Base-by-base conservation (phyloP, 2,329 filamentous ascomycete species). In the Xylariaceae sp. region DNA sequence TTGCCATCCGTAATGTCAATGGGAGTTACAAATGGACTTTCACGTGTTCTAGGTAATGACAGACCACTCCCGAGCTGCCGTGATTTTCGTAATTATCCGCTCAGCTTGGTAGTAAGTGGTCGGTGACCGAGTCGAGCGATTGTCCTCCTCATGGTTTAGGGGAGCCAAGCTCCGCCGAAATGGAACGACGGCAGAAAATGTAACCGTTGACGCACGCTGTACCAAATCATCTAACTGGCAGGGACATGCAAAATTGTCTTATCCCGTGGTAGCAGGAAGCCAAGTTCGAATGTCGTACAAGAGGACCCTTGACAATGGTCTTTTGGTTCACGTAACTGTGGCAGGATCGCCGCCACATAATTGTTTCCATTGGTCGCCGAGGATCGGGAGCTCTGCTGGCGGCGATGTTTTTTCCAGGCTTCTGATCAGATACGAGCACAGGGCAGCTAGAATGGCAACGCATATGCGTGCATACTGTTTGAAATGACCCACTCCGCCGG, bases 101-200 rank as follows among this genome's bases (percentile, higher is more conserved):
- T n/a, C n/a, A n/a, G 30, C 39, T 43, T 15, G 39, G 44, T 42
- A 51, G 47, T 55, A 55, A 52, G 47, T 43, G 43, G 35, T 46
- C 44, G 52, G 43, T 42, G 44, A 51, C 47, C 40, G 35, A 44
- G 47, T 26, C 45, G 43, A 51, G 52, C 24, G 33, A 33, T 36
- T 41, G 33, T 48, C 23, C 18, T 32, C 23, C 33, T 46, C 27
- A 39, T 21, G 27, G 13, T 49, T 40, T 32, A 27, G 21, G 40
- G 43, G 41, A 49, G 49, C 46, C 32, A 49, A 41, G 45, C 35
- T 47, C 57, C 55, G 53, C 55, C 53, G 52, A 33, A 50, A 66
- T 67, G 63, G 56, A 62, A 67, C 65, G 39, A 50, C 62, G 64
- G 63, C 62, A 59, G 59, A 58, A 54, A 52, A 59, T 66, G 64